Evolutionary conservation across 1,139 yeast species (phyloP).

Genomic region (Hyphopichia pseudoburtonii): DNA sequence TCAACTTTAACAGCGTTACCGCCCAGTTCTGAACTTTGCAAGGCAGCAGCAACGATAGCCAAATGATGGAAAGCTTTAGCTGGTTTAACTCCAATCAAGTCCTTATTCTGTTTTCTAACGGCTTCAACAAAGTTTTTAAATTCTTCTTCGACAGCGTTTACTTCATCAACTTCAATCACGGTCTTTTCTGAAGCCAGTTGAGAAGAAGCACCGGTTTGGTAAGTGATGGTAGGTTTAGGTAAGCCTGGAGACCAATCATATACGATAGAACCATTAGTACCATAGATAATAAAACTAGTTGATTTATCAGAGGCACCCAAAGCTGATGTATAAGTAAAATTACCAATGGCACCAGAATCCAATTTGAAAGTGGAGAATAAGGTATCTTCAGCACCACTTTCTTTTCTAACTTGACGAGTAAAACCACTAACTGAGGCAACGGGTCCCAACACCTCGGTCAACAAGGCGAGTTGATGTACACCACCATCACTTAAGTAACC

Average conservation of each 20-base stretch:
- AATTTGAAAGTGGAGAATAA: slow-evolving; percentile 68
- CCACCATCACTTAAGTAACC: slow-evolving; percentile 94
- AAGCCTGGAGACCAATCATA: slow-evolving; percentile 62
- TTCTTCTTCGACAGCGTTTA: slow-evolving; percentile 54
- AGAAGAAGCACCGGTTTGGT: slow-evolving; percentile 47
- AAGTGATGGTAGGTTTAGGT: slow-evolving; percentile 44
- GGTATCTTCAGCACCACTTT: slow-evolving; percentile 79
- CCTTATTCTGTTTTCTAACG: slow-evolving; percentile 61
- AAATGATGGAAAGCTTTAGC: slow-evolving; percentile 85
- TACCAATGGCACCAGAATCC: slow-evolving; percentile 71
- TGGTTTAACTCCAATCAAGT: slow-evolving; percentile 58
- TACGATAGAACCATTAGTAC: slow-evolving; percentile 70
- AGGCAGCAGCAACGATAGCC: slow-evolving; percentile 82
- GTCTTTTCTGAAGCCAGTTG: slow-evolving; percentile 44
- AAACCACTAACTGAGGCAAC: slow-evolving; percentile 68
- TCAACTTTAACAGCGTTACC: slow-evolving; percentile 61
- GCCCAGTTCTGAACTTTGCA: slow-evolving; percentile 61
- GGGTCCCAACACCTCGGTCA: slow-evolving; percentile 79
- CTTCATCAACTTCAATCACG: slow-evolving; percentile 59
- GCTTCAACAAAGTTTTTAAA: slow-evolving; percentile 75
- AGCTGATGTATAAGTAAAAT: slow-evolving; percentile 88
- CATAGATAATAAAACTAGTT: slow-evolving; percentile 67
- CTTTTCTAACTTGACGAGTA: slow-evolving; percentile 71
- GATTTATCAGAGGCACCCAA: slow-evolving; percentile 80
- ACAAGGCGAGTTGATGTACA: slow-evolving; percentile 86